Conservation (phyloP, 805 yeast genomes). For the Hanseniaspora lindneri region DNA sequence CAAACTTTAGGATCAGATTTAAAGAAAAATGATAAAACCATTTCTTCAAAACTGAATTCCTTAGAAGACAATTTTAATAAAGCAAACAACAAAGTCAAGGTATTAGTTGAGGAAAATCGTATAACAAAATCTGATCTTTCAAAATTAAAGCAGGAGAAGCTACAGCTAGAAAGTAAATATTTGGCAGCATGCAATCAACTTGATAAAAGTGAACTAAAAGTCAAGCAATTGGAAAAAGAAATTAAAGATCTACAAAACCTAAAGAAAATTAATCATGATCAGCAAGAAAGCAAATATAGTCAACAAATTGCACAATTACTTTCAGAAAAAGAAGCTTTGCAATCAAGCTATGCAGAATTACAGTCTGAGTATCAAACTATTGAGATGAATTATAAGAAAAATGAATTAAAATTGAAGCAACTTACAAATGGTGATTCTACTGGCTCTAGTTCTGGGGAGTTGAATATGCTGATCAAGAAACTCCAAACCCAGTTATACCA, state of each 20-base stretch:
- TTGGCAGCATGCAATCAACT: neutral
- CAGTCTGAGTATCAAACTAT: slow-evolving; percentile 30
- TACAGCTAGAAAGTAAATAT: slow-evolving; percentile 22
- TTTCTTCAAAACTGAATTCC: slow-evolving; percentile 30
- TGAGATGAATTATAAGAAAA: neutral
- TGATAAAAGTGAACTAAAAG: slow-evolving; percentile 16
- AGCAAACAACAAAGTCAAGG: slow-evolving; percentile 31
- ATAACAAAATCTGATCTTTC: slow-evolving; percentile 33
- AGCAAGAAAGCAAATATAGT: slow-evolving; percentile 22
- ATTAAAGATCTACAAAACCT: slow-evolving; percentile 29
- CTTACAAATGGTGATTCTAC: neutral
- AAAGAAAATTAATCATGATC: slow-evolving; percentile 18
- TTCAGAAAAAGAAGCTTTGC: slow-evolving; percentile 31
- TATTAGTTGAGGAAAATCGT: slow-evolving; percentile 36
- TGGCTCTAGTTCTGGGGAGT: slow-evolving; percentile 18
- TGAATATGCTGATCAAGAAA: slow-evolving; percentile 27
- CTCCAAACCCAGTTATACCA: slow-evolving; percentile 29
- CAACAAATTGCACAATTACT: slow-evolving; percentile 23
- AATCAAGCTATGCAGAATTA: slow-evolving; percentile 31
- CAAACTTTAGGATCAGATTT: slow-evolving; percentile 25
- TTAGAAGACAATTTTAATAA: slow-evolving; percentile 27
- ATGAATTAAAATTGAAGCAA: neutral
- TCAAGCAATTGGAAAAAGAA: slow-evolving; percentile 29
- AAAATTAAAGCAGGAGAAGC: slow-evolving; percentile 29
- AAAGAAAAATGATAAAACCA: slow-evolving; percentile 25